Conservation (phyloP, 2,329 filamentous ascomycete species). For the Coniella lustricola region DNA sequence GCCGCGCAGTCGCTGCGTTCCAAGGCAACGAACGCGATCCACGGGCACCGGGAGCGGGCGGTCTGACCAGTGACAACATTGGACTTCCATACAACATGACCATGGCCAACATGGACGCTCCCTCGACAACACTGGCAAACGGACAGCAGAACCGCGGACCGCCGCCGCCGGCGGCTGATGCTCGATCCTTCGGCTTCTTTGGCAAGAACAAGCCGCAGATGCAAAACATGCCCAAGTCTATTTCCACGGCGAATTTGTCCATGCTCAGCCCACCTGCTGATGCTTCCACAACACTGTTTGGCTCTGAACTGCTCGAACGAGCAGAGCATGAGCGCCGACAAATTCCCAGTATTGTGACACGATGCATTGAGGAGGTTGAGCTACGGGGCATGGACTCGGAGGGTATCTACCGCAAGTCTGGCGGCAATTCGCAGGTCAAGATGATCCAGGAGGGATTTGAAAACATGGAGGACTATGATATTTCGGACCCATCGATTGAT, state of each 20-base stretch:
- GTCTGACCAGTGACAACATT: slow-evolving; percentile 55
- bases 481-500: slow-evolving; percentile 87
- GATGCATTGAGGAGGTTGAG: slow-evolving; percentile 96
- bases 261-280: slow-evolving; percentile 35
- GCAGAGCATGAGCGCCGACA: slow-evolving; percentile 83
- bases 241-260: slow-evolving; percentile 35
- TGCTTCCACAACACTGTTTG: slow-evolving; percentile 63
- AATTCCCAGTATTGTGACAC: slow-evolving; percentile 83
- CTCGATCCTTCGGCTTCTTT: slow-evolving; percentile 68
- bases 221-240: slow-evolving; percentile 44
- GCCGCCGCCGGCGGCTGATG: slow-evolving; percentile 29
- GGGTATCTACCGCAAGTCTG: slow-evolving; percentile 96
- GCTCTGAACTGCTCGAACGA: slow-evolving; percentile 78
- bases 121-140: slow-evolving; percentile 23
- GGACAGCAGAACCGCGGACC: slow-evolving; percentile 21
- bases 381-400: slow-evolving; percentile 94
- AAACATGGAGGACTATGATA: slow-evolving; percentile 76
- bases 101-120: slow-evolving; percentile 45
- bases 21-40: slow-evolving; percentile 26
- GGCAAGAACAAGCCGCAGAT: slow-evolving; percentile 36
- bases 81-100: slow-evolving; percentile 67
- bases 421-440: slow-evolving; percentile 85
- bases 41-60: slow-evolving; percentile 34
- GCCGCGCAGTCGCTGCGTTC: slow-evolving; percentile 77
- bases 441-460: slow-evolving; percentile 88